Conservation (phyloP, 306 rosid genomes). For the Argentina anserina region DNA sequence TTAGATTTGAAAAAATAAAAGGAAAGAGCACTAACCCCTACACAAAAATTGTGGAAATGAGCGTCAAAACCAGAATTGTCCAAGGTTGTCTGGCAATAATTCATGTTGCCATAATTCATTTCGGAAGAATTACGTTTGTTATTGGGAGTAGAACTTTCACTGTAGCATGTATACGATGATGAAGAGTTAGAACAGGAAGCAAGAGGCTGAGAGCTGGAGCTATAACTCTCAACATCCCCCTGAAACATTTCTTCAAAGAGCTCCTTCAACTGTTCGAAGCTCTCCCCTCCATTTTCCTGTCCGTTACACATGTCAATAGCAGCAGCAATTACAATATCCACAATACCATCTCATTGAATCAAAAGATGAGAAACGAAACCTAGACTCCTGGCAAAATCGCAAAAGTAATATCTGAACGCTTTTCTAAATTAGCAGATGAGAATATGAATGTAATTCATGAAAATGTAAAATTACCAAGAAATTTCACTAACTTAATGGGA, state of each 20-base stretch:
- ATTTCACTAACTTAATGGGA: too few species aligned
- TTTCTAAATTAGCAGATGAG: neutral
- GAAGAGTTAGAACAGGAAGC: slow-evolving; percentile 38
- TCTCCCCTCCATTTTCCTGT: slow-evolving; percentile 76
- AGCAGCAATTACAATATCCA: neutral
- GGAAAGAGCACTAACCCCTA: slow-evolving; percentile 64
- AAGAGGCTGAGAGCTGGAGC: slow-evolving; percentile 25
- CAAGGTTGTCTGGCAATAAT: slow-evolving; percentile 25
- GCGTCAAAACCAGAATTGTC: slow-evolving; percentile 31
- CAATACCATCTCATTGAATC: too few species aligned
- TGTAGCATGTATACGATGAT: slow-evolving; percentile 33
- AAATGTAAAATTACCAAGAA: neutral
- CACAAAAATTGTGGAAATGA: slow-evolving; percentile 48
- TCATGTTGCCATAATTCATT: slow-evolving; percentile 52
- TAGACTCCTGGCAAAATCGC: too few species aligned
- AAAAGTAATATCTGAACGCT: neutral
- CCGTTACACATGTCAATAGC: slow-evolving; percentile 10
- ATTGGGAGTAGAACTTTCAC: slow-evolving; percentile 39
- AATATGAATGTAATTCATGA: neutral
- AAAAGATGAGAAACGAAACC: too few species aligned
- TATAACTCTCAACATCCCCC: slow-evolving; percentile 39
- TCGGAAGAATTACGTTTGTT: slow-evolving; percentile 62
- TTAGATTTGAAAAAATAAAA: neutral
- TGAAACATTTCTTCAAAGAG: slow-evolving; percentile 78
- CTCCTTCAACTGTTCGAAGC: slow-evolving; percentile 77